A percentile compares a stretch with the other conserved stretches of the same genome.
Evolutionary conservation across 2,329 filamentous ascomycete genomes (phyloP).

Genomic region (Cladorrhinum sp.): DNA sequence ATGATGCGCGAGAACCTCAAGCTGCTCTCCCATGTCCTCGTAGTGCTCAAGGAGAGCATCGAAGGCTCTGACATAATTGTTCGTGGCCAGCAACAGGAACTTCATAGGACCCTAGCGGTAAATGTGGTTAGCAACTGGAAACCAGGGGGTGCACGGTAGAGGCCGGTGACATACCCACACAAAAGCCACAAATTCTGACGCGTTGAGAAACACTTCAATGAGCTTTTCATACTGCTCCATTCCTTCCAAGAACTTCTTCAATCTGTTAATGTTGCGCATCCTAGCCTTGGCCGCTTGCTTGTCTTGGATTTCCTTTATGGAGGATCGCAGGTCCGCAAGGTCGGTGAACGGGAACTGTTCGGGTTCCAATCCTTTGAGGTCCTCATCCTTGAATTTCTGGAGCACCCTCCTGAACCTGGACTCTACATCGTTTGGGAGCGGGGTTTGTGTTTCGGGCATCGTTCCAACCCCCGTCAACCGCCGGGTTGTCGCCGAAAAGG

Average conservation of each 20-base stretch:
- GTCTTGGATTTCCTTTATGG: constrained; percentile 8
- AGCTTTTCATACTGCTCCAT: constrained; percentile 10
- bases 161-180: constrained; percentile 8
- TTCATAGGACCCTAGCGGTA: constrained; percentile 7
- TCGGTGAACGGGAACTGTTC: constrained; percentile 8
- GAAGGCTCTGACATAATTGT: constrained; percentile 13
- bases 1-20: constrained; percentile 6
- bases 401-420: constrained; percentile 4
- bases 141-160: not conserved
- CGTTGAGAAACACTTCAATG: constrained; percentile 10
- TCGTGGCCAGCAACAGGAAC: constrained; percentile 9
- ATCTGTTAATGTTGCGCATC: not conserved
- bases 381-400: constrained; percentile 2
- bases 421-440: constrained; percentile 1
- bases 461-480: not conserved
- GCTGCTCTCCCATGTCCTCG: constrained; percentile 13
- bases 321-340: constrained; percentile 2
- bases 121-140: not conserved
- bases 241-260: constrained; percentile 6
- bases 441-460: not conserved
- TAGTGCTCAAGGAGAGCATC: constrained; percentile 9
- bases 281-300: constrained; percentile 3
- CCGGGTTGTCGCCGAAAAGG: not conserved
- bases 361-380: constrained; percentile 4
- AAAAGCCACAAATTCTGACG: constrained; percentile 4